Conservation (phyloP, 73 alveolate genomes). For the Paramecium bursaria region DNA sequence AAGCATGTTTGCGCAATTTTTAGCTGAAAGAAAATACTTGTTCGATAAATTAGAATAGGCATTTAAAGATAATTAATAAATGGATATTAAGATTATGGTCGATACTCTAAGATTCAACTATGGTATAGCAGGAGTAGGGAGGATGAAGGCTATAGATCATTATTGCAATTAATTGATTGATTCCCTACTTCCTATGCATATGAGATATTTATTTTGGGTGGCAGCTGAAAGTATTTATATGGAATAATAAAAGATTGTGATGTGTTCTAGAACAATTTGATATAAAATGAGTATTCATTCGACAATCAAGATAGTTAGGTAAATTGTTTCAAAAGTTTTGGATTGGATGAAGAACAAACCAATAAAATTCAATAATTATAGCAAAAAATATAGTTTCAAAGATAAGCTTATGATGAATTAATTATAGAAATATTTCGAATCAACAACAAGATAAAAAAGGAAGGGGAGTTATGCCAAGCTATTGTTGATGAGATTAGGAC, state of each 20-base stretch:
- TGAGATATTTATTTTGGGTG: conserved; percentile 62
- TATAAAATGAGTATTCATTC: conserved; percentile 33
- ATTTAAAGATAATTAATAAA: background rate
- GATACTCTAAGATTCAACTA: conserved; percentile 51
- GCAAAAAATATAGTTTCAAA: background rate
- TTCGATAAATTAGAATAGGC: conserved; percentile 50
- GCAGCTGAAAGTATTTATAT: conserved; percentile 25
- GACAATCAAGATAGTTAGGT: conserved; percentile 38
- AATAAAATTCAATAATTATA: conserved; percentile 11
- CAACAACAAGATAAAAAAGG: conserved; percentile 2
- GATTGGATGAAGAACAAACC: conserved; percentile 42
- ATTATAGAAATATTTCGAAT: conserved; percentile 19
- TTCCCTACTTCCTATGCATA: conserved; percentile 52
- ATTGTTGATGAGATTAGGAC: conserved; percentile 52
- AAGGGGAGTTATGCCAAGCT: conserved; percentile 6
- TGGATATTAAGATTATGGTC: background rate
- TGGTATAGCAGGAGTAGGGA: conserved; percentile 54
- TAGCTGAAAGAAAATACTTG: conserved; percentile 17
- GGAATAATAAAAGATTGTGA: background rate
- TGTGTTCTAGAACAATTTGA: conserved; percentile 13
- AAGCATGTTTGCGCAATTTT: background rate
- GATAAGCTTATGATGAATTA: conserved; percentile 22
- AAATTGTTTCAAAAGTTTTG: conserved; percentile 50
- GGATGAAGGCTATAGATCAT: conserved; percentile 15
- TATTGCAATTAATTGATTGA: conserved; percentile 1